Percentiles rank a stretch among this genome's conserved stretches.
phyloP scores from a whole-genome alignment of 2,329 filamentous ascomycete genomes.

The Rhexocercosporidium sp. region DNA sequence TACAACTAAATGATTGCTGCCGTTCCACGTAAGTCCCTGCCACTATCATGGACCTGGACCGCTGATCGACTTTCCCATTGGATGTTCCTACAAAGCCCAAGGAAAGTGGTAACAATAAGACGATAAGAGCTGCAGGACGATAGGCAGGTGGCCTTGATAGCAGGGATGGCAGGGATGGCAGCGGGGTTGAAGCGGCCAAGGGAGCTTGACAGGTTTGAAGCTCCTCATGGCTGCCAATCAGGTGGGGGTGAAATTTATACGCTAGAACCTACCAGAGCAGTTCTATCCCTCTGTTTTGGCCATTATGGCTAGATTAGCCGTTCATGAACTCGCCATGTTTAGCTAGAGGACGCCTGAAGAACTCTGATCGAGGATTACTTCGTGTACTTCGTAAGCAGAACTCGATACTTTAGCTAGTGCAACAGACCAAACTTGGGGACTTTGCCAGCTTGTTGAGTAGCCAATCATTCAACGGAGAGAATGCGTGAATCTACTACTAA shows the following conservation, averaged over 20 bases:
- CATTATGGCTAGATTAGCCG: neutral
- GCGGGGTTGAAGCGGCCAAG: conserved; percentile 12
- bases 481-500: neutral
- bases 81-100: neutral
- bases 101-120: conserved; percentile 15
- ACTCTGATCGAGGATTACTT: neutral
- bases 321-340: neutral
- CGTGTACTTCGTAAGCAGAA: neutral
- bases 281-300: neutral
- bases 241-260: neutral
- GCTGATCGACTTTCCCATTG: conserved; percentile 23
- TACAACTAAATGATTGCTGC: conserved; percentile 12
- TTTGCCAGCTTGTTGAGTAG: neutral
- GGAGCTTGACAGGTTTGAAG: conserved; percentile 15
- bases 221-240: conserved; percentile 1
- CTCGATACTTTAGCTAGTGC: neutral
- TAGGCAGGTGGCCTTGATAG: conserved; percentile 17
- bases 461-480: neutral
- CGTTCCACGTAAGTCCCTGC: conserved; percentile 9
- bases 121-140: conserved; percentile 32
- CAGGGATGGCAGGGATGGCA: conserved; percentile 19
- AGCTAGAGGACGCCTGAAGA: neutral
- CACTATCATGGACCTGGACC: conserved; percentile 16
- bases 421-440: neutral
- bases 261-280: neutral